Conservation (phyloP, 2,329 filamentous ascomycete genomes). For the Pseudocercospora cruenta region DNA sequence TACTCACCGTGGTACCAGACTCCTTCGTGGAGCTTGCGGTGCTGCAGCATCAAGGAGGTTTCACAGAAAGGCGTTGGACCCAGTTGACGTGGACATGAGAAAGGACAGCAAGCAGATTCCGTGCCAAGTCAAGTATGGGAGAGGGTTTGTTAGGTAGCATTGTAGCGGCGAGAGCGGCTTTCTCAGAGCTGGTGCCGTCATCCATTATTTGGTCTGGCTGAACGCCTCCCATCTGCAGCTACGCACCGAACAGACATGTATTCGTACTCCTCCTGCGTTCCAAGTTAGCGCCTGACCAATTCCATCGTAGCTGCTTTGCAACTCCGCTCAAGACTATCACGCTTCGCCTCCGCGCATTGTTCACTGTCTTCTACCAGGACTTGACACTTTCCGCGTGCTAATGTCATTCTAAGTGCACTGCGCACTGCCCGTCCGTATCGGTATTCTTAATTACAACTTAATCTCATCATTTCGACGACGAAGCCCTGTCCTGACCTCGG, state of each 20-base stretch:
- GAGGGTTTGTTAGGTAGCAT: not conserved
- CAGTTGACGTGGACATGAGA: not conserved
- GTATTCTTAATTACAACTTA: slow-evolving; percentile 3
- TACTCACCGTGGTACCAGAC: not conserved
- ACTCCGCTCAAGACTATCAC: not conserved
- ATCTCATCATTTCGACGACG: slow-evolving; percentile 1
- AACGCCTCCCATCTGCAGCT: not conserved
- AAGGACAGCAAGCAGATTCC: not conserved
- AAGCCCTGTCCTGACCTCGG: not conserved
- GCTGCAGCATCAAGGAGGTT: not conserved
- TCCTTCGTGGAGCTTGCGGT: not conserved
- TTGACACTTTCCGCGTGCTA: not conserved
- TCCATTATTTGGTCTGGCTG: slow-evolving; percentile 1
- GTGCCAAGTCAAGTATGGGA: not conserved
- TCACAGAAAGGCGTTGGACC: not conserved
- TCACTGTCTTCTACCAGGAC: not conserved
- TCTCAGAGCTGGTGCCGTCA: not conserved
- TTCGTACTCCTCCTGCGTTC: not conserved
- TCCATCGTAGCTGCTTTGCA: not conserved
- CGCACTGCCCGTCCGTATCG: not conserved
- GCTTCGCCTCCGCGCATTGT: not conserved
- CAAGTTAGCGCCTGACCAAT: not conserved
- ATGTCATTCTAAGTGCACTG: not conserved
- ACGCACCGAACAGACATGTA: not conserved
- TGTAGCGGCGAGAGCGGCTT: not conserved